Evolutionary conservation across 1,139 yeast species (phyloP).

Genomic region (Scheffersomyces titani): DNA sequence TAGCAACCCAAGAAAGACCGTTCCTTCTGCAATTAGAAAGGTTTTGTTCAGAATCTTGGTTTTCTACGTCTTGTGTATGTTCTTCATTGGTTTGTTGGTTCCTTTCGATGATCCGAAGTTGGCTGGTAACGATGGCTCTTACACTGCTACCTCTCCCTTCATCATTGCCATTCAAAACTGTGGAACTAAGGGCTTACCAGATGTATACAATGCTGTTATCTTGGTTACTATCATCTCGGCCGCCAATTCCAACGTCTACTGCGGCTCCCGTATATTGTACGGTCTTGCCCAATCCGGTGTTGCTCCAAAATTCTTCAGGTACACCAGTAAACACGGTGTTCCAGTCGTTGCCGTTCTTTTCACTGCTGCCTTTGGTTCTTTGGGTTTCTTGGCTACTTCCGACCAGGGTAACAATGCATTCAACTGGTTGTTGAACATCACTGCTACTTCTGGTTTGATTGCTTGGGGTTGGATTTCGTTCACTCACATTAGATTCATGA

Average conservation of each 20-base stretch:
- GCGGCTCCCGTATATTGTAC: constrained; percentile 72
- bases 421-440: constrained; percentile 79
- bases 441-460: constrained; percentile 74
- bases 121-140: constrained; percentile 18
- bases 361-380: constrained; percentile 63
- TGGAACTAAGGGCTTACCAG: constrained; percentile 68
- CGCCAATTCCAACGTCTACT: constrained; percentile 78
- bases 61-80: constrained; percentile 76
- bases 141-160: constrained; percentile 52
- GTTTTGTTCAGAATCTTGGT: constrained; percentile 79
- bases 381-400: constrained; percentile 67
- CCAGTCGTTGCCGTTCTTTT: constrained; percentile 61
- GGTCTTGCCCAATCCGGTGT: constrained; percentile 63
- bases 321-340: constrained; percentile 63
- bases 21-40: constrained; percentile 82
- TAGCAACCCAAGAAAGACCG: constrained; percentile 75
- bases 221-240: constrained; percentile 71
- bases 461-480: constrained; percentile 71
- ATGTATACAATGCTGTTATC: constrained; percentile 76
- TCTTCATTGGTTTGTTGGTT: constrained; percentile 81
- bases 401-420: constrained; percentile 69
- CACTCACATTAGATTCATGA: constrained; percentile 69
- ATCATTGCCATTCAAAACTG: constrained; percentile 63
- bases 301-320: constrained; percentile 58
- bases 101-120: constrained; percentile 69